phyloP scores from a whole-genome alignment of 495 filamentous ascomycete genomes.

The Penicillium mononematosum region DNA sequence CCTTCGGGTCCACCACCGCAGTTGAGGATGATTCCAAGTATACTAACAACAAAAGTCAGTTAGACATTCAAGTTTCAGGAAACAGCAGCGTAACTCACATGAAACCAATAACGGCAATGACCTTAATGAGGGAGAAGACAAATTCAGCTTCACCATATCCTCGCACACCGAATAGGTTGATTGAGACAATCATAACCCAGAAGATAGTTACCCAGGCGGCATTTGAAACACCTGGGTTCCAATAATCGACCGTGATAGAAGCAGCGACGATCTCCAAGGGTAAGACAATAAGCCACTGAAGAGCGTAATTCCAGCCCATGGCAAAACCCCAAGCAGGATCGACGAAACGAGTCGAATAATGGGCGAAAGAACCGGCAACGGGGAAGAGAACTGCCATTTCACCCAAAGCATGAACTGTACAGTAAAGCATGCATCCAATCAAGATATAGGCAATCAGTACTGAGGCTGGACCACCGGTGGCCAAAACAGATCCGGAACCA shows the following conservation, averaged over 20 bases:
- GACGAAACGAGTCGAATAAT: slow-evolving; percentile 87
- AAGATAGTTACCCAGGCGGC: slow-evolving; percentile 87
- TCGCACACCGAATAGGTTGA: slow-evolving; percentile 85
- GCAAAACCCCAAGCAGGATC: slow-evolving; percentile 97
- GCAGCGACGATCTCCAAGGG: slow-evolving; percentile 91
- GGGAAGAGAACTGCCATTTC: slow-evolving; percentile 91
- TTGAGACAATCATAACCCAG: slow-evolving; percentile 66
- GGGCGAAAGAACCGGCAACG: slow-evolving; percentile 87
- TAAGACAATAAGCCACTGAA: slow-evolving; percentile 89
- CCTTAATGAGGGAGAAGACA: slow-evolving; percentile 80
- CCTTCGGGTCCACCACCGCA: slow-evolving; percentile 73
- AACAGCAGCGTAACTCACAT: slow-evolving; percentile 58
- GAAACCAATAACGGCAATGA: slow-evolving; percentile 82
- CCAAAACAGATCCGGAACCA: slow-evolving; percentile 75
- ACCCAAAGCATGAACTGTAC: slow-evolving; percentile 86
- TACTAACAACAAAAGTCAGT: slow-evolving; percentile 42
- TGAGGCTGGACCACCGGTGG: slow-evolving; percentile 79
- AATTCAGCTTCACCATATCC: slow-evolving; percentile 93
- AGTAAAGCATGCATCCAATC: slow-evolving; percentile 87
- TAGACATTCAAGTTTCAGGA: not conserved
- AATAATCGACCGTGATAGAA: slow-evolving; percentile 84
- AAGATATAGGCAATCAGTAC: slow-evolving; percentile 78
- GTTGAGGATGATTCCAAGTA: slow-evolving; percentile 77
- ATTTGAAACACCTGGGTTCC: slow-evolving; percentile 65
- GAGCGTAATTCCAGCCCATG: slow-evolving; percentile 97